These are phyloP conservation scores for Flaveria brownii DNA, from an alignment of 129 eudicot genomes.

Conservation along the genomic window DNA sequence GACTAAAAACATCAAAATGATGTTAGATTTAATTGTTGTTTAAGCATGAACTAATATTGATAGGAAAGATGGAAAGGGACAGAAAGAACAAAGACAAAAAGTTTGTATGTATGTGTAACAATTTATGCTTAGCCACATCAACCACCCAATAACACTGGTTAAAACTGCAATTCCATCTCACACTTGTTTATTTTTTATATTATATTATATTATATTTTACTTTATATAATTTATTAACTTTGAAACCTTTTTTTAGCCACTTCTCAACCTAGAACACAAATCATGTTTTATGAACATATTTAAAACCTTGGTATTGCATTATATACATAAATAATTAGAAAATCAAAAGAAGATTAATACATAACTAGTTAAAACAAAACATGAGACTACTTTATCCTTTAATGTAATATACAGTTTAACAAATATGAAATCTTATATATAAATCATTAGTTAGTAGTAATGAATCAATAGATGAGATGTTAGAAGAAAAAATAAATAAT, in stretches of 20 bases:
- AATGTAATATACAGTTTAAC: no score
- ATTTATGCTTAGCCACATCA: conserved; percentile 47
- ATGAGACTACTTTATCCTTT: no score
- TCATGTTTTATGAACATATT: no score
- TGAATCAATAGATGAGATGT: no score
- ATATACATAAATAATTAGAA: no score
- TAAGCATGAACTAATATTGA: not conserved
- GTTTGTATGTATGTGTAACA: conserved; percentile 24
- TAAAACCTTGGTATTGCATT: no score
- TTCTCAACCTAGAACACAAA: not conserved
- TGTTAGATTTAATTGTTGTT: conserved; percentile 3
- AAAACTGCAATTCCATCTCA: conserved; percentile 44
- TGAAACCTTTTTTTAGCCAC: not conserved
- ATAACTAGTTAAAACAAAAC: no score
- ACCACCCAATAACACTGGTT: conserved; percentile 37
- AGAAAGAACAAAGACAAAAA: conserved; percentile 30
- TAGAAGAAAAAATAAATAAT: no score
- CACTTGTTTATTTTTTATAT: not conserved
- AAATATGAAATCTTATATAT: no score
- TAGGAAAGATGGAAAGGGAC: conserved; percentile 32
- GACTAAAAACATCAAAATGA: not conserved
- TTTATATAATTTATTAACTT: not conserved
- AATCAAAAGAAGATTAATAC: no score
- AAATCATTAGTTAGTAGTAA: no score
- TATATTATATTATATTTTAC: not conserved